phyloP scores from a whole-genome alignment of 225 moss, liverwort and hornwort genomes.

The Asterella californica region DNA sequence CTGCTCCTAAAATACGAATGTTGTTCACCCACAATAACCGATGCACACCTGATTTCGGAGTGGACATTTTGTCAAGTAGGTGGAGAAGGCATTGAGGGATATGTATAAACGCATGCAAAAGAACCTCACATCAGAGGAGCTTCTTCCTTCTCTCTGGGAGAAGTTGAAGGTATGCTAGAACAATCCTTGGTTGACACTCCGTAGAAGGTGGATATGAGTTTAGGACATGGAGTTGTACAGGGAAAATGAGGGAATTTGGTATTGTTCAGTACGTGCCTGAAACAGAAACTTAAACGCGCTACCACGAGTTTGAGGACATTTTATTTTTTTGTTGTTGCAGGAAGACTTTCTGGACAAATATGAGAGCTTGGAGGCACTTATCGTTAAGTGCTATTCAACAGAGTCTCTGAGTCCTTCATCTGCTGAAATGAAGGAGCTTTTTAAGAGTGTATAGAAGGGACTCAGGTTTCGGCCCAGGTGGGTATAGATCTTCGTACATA shows the following conservation, averaged over 20 bases:
- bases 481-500: neutral
- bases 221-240: neutral
- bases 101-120: slow-evolving; percentile 99
- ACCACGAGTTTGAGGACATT: neutral
- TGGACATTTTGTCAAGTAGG: slow-evolving; percentile 35
- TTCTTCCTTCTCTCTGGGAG: slow-evolving; percentile 96
- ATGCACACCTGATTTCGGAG: neutral
- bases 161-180: slow-evolving; percentile 78
- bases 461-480: neutral
- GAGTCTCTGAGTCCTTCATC: slow-evolving; percentile 81
- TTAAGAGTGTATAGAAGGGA: slow-evolving; percentile 44
- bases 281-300: neutral
- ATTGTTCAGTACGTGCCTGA: neutral
- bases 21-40: neutral
- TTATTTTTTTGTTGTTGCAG: slow-evolving; percentile 32
- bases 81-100: slow-evolving; percentile 77
- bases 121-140: slow-evolving; percentile 90
- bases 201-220: neutral
- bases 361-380: slow-evolving; percentile 75
- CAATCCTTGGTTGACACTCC: neutral
- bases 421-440: slow-evolving; percentile 91
- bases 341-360: slow-evolving; percentile 96
- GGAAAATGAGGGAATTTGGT: neutral
- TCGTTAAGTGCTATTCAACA: slow-evolving; percentile 83
- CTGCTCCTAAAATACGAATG: too few species aligned